Conservation (phyloP, 768 basidiomycete genomes). For the Podaxis rugospora region DNA sequence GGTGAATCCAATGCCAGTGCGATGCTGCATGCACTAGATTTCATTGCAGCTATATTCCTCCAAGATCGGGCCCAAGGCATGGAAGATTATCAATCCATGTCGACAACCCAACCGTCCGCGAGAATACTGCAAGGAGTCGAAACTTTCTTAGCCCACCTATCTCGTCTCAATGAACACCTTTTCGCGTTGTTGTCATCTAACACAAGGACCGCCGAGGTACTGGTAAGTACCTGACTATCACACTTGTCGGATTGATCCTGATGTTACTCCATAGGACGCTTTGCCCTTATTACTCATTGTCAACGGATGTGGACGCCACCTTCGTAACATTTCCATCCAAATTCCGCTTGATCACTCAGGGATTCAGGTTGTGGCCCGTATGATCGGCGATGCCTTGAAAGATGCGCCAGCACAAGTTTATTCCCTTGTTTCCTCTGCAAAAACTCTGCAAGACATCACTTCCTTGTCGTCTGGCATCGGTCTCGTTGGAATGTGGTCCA, state of each 20-base stretch:
- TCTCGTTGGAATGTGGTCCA: constrained; percentile 68
- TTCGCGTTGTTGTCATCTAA: background rate
- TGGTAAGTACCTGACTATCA: background rate
- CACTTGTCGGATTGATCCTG: too few relatives aligned
- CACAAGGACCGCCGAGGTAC: background rate
- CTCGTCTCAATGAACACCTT: background rate
- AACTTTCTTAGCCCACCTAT: background rate
- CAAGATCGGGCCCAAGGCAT: constrained; percentile 23
- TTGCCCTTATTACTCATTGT: constrained; percentile 36
- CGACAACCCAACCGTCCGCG: background rate
- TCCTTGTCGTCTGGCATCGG: constrained; percentile 69
- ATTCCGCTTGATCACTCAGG: constrained; percentile 17
- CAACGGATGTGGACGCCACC: constrained; percentile 32
- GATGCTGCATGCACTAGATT: constrained; percentile 36
- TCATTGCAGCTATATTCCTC: constrained; percentile 36
- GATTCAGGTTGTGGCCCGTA: constrained; percentile 10
- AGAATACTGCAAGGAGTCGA: background rate
- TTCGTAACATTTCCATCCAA: constrained; percentile 55
- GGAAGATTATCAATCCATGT: background rate
- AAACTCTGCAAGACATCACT: constrained; percentile 42
- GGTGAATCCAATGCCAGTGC: background rate
- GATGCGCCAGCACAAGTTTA: constrained; percentile 28
- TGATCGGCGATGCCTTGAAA: constrained; percentile 30
- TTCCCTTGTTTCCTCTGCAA: constrained; percentile 25
- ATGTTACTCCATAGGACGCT: background rate